phyloP scores from a whole-genome alignment of 441 rosid species.

The Adansonia madagascariensis region DNA sequence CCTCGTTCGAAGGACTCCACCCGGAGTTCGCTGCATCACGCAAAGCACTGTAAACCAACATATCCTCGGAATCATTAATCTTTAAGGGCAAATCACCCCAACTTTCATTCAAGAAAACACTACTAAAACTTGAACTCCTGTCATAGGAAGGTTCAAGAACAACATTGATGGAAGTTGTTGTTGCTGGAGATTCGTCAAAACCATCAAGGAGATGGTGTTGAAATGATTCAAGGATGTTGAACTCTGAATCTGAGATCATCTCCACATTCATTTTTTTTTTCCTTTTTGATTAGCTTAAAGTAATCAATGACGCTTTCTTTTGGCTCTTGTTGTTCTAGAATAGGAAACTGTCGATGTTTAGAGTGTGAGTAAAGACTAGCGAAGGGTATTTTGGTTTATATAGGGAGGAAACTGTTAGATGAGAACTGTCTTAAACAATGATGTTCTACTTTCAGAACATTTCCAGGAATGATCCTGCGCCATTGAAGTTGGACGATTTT shows the following conservation, averaged over 20 bases:
- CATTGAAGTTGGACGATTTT: background rate
- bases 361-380: background rate
- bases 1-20: conserved; percentile 31
- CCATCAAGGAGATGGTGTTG: conserved; percentile 1
- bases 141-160: conserved; percentile 20
- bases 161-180: background rate
- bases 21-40: conserved; percentile 43
- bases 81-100: conserved; percentile 42
- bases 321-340: background rate
- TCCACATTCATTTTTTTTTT: background rate
- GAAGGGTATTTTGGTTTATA: background rate
- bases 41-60: conserved; percentile 36
- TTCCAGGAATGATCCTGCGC: conserved; percentile 4
- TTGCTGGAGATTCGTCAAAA: background rate
- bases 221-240: conserved; percentile 13
- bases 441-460: background rate
- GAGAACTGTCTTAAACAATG: background rate
- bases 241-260: background rate
- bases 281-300: background rate
- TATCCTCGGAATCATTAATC: conserved; percentile 38
- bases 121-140: conserved; percentile 25
- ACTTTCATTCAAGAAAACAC: conserved; percentile 24
- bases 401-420: background rate
- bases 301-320: background rate
- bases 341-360: background rate